These are phyloP conservation scores for Suillus subaureus DNA, from an alignment of 768 basidiomycete genomes.

Conservation along the genomic window DNA sequence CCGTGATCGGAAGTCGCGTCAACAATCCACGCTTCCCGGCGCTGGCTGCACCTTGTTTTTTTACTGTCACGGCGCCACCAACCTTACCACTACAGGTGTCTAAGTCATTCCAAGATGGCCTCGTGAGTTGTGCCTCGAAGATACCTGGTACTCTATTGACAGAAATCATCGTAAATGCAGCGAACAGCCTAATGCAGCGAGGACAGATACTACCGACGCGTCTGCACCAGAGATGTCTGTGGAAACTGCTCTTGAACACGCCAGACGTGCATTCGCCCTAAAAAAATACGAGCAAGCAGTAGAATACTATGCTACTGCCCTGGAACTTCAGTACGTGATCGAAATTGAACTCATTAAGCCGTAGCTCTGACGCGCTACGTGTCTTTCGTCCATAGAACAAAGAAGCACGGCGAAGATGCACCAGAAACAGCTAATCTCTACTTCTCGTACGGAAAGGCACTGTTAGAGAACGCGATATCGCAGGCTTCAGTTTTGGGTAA, in stretches of 20 bases:
- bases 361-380: slow-evolving; percentile 18
- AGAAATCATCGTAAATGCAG: slow-evolving; percentile 12
- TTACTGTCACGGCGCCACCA: slow-evolving; percentile 1
- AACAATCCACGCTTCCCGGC: slow-evolving; percentile 6
- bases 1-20: slow-evolving; percentile 8
- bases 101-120: slow-evolving; percentile 18
- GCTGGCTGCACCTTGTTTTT: slow-evolving; percentile 3
- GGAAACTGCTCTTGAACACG: slow-evolving; percentile 70
- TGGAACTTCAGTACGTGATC: slow-evolving; percentile 76
- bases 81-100: background rate
- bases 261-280: slow-evolving; percentile 87
- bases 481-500: slow-evolving; percentile 90
- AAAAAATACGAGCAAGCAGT: slow-evolving; percentile 85
- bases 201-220: slow-evolving; percentile 26
- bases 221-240: slow-evolving; percentile 34
- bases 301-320: slow-evolving; percentile 80
- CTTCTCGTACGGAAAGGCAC: slow-evolving; percentile 88
- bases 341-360: slow-evolving; percentile 22
- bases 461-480: slow-evolving; percentile 89
- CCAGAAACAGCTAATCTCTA: slow-evolving; percentile 87
- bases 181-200: slow-evolving; percentile 7
- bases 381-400: slow-evolving; percentile 51
- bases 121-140: slow-evolving; percentile 21
- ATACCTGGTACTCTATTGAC: background rate
- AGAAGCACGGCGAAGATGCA: slow-evolving; percentile 75